Percentiles rank a stretch among this genome's conserved stretches.
These are phyloP conservation scores for Wickerhamiella spandovensis DNA, from an alignment of 805 yeast species.

Conservation along the genomic window DNA sequence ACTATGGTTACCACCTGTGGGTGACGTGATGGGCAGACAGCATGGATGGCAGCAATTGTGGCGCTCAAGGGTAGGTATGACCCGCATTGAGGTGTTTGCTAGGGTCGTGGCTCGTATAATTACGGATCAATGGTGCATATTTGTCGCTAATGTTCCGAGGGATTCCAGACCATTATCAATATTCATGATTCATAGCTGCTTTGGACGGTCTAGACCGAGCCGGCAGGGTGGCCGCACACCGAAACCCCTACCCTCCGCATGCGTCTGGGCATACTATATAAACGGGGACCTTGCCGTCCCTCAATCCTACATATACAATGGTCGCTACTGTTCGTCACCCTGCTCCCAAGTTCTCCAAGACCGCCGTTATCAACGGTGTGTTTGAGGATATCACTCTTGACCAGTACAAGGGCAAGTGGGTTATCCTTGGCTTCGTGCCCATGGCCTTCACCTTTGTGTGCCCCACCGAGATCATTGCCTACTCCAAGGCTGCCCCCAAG, in stretches of 20 bases:
- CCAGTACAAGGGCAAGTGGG: conserved; percentile 97
- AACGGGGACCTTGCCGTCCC: background rate
- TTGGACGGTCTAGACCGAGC: background rate
- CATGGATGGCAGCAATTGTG: too few relatives aligned
- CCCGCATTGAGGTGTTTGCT: too few relatives aligned
- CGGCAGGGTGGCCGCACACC: background rate
- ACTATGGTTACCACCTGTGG: too few relatives aligned
- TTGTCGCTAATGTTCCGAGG: background rate
- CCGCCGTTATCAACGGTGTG: conserved; percentile 93
- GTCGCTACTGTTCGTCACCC: conserved; percentile 85
- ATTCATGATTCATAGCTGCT: background rate
- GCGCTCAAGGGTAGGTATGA: too few relatives aligned
- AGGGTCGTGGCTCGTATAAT: background rate
- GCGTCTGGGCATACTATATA: background rate
- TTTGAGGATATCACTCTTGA: conserved; percentile 93
- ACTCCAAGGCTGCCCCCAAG: conserved; percentile 87
- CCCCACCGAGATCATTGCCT: conserved; percentile 98
- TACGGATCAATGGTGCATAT: background rate
- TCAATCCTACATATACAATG: too few relatives aligned
- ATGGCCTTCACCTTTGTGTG: conserved; percentile 98
- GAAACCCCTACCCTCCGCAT: background rate
- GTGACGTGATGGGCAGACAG: too few relatives aligned
- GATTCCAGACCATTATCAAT: background rate
- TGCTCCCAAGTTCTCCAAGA: conserved; percentile 92
- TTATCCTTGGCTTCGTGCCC: conserved; percentile 91